These are phyloP conservation scores for Purpureocillium lavendulum DNA, from an alignment of 2,329 filamentous ascomycete genomes.

Conservation along the genomic window DNA sequence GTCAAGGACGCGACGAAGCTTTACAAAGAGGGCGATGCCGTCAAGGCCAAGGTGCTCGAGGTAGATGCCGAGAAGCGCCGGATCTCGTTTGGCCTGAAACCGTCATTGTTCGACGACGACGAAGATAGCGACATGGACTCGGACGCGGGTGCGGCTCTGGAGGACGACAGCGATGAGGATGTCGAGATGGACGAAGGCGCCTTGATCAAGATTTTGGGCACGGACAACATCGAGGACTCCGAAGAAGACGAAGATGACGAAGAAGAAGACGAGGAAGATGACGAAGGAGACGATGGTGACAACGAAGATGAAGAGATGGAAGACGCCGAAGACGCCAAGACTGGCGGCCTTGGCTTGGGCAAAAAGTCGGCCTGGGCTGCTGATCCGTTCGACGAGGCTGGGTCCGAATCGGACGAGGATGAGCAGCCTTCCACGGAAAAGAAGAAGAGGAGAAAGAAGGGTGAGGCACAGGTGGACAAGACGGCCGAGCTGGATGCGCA, in stretches of 20 bases:
- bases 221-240: constrained; percentile 35
- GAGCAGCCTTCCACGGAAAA: constrained; percentile 31
- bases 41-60: constrained; percentile 83
- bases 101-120: constrained; percentile 75
- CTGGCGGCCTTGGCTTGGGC: constrained; percentile 32
- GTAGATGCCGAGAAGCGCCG: constrained; percentile 67
- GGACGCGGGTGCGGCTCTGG: constrained; percentile 35
- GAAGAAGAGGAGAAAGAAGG: constrained; percentile 63
- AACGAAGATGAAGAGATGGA: constrained; percentile 32
- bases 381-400: constrained; percentile 54
- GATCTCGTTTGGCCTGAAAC: constrained; percentile 86
- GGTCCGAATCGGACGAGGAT: constrained; percentile 36
- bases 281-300: constrained; percentile 24
- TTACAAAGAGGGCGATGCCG: constrained; percentile 83
- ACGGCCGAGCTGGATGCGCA: constrained; percentile 87
- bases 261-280: constrained; percentile 28
- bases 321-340: constrained; percentile 15
- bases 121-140: constrained; percentile 45
- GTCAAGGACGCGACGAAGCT: constrained; percentile 82
- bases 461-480: constrained; percentile 74
- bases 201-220: constrained; percentile 34
- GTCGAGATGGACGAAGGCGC: constrained; percentile 18
- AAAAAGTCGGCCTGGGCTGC: constrained; percentile 89
- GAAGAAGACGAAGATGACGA: constrained; percentile 26
- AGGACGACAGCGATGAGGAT: constrained; percentile 39